These are phyloP conservation scores for Kalmusia sp. DNA, from an alignment of 2,329 filamentous ascomycete genomes.

Conservation along the genomic window DNA sequence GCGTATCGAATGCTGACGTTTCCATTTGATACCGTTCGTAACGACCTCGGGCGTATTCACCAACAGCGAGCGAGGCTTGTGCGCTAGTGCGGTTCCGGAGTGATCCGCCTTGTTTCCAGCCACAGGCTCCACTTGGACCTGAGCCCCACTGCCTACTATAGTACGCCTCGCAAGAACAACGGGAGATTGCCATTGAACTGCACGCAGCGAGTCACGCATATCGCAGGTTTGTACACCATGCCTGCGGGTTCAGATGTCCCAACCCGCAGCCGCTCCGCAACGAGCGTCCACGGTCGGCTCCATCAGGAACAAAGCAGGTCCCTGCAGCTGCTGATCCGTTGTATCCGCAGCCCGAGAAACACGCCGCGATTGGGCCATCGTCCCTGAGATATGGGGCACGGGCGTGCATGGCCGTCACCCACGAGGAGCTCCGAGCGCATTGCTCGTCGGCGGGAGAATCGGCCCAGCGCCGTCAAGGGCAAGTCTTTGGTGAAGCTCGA, in stretches of 20 bases:
- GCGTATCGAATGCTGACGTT: slow-evolving; percentile 6
- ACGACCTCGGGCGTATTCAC: too few relatives aligned
- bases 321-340: background rate
- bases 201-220: too few relatives aligned
- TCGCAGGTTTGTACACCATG: too few relatives aligned
- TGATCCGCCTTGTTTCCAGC: background rate
- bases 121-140: too few relatives aligned
- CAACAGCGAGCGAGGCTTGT: too few relatives aligned
- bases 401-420: background rate
- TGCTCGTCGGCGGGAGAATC: background rate
- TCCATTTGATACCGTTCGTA: background rate
- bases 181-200: too few relatives aligned
- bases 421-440: background rate
- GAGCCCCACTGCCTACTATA: too few relatives aligned
- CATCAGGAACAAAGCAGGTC: too few relatives aligned
- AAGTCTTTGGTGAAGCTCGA: background rate
- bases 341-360: background rate
- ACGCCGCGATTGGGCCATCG: background rate
- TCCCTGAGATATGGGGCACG: background rate
- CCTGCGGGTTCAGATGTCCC: too few relatives aligned
- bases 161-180: too few relatives aligned
- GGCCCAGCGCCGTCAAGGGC: background rate
- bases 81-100: background rate
- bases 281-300: too few relatives aligned
- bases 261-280: too few relatives aligned